Evolutionary conservation across 2,329 filamentous ascomycete species (phyloP).

Genomic region (Fusarium sp.): DNA sequence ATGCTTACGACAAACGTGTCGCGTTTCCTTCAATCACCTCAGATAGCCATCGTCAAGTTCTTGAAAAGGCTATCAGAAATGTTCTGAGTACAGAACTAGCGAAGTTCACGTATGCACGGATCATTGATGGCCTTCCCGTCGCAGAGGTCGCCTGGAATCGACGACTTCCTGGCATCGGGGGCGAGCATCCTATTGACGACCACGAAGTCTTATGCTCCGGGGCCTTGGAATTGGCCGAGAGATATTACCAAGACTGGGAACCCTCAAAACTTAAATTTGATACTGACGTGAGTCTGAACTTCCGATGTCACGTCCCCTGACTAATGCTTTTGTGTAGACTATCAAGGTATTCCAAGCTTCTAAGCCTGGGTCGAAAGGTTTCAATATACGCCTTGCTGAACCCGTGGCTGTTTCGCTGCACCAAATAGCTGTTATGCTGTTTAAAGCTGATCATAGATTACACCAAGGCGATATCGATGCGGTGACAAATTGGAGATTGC

Average conservation of each 20-base stretch:
- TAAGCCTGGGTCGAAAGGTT: neutral
- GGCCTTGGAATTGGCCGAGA: neutral
- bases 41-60: neutral
- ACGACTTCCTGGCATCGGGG: slow-evolving; percentile 20
- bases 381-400: slow-evolving; percentile 11
- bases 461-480: slow-evolving; percentile 20
- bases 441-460: slow-evolving; percentile 17
- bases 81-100: slow-evolving; percentile 15
- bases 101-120: slow-evolving; percentile 30
- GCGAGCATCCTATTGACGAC: slow-evolving; percentile 29
- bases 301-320: neutral
- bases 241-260: slow-evolving; percentile 14
- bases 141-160: slow-evolving; percentile 25
- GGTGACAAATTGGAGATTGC: slow-evolving; percentile 21
- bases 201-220: slow-evolving; percentile 23
- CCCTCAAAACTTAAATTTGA: slow-evolving; percentile 20
- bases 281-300: slow-evolving; percentile 1
- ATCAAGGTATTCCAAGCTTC: neutral
- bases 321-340: neutral
- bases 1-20: neutral
- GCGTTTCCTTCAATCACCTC: slow-evolving; percentile 3
- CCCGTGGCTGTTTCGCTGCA: slow-evolving; percentile 17
- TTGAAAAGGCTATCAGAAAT: slow-evolving; percentile 10
- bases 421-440: slow-evolving; percentile 15
- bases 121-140: slow-evolving; percentile 33